Conservation (phyloP, 2,329 filamentous ascomycete species). For the Aspergillus niger region DNA sequence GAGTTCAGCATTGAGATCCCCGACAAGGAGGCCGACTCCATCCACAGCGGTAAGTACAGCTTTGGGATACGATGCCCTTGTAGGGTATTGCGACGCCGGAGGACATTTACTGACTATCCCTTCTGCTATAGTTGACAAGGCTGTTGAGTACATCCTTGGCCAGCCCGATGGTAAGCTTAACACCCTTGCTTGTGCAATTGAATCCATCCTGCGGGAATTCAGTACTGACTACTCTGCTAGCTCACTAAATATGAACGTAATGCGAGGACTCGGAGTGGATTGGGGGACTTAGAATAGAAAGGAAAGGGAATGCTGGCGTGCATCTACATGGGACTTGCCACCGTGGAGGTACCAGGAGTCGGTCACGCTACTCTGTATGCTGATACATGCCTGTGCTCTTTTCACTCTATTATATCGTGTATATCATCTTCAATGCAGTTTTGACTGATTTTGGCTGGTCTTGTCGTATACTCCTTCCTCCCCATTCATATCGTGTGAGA, state of each 20-base stretch:
- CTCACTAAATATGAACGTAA: constrained; percentile 40
- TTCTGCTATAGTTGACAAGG: constrained; percentile 73
- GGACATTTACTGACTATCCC: constrained; percentile 20
- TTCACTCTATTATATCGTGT: constrained; percentile 44
- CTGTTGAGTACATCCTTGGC: constrained; percentile 88
- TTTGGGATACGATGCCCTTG: neutral
- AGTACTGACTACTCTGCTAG: constrained; percentile 28
- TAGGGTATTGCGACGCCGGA: neutral
- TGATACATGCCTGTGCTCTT: constrained; percentile 41
- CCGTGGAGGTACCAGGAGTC: constrained; percentile 32
- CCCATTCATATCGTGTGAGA: too few species aligned
- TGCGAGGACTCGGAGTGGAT: constrained; percentile 28
- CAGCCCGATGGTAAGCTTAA: constrained; percentile 82
- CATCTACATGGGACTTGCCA: constrained; percentile 28
- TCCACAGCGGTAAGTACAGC: constrained; percentile 78
- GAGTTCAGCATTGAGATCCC: constrained; percentile 94
- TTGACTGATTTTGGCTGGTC: constrained; percentile 22
- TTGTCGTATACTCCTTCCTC: neutral
- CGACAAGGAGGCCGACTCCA: constrained; percentile 92
- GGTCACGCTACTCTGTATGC: constrained; percentile 37
- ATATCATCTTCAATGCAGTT: constrained; percentile 46
- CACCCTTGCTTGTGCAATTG: neutral
- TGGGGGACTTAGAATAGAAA: constrained; percentile 37
- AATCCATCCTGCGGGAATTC: neutral
- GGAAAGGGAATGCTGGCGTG: constrained; percentile 34